These are phyloP conservation scores for Juncus effusus DNA, from an alignment of 176 grass and related monocot species.

Conservation along the genomic window DNA sequence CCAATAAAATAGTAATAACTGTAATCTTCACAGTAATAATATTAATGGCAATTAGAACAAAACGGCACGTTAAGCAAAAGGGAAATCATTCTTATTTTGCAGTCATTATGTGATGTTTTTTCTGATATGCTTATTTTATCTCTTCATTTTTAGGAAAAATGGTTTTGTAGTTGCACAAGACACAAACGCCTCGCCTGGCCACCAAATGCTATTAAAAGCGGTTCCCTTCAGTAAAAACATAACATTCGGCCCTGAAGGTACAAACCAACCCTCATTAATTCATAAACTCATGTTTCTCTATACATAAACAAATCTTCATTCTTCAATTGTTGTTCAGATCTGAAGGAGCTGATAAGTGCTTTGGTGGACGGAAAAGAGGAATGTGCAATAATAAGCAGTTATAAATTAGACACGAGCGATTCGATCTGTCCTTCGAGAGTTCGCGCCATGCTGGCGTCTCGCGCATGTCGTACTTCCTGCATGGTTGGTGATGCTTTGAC, in stretches of 20 bases:
- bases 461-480: constrained; percentile 82
- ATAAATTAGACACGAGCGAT: constrained; percentile 66
- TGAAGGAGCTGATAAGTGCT: constrained; percentile 82
- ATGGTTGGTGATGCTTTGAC: constrained; percentile 91
- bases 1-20: background rate
- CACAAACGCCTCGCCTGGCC: constrained; percentile 62
- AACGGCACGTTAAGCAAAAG: too few relatives aligned
- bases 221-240: constrained; percentile 97
- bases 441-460: constrained; percentile 90
- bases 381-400: constrained; percentile 73
- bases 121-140: constrained; percentile 22
- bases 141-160: constrained; percentile 63
- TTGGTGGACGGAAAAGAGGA: constrained; percentile 88
- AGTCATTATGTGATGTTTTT: constrained; percentile 1
- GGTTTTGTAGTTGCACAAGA: constrained; percentile 88
- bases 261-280: background rate
- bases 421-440: constrained; percentile 93
- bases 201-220: constrained; percentile 79
- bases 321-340: constrained; percentile 35
- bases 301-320: too few relatives aligned
- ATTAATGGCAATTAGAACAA: too few relatives aligned
- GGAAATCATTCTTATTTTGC: background rate
- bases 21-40: too few relatives aligned
- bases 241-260: constrained; percentile 91
- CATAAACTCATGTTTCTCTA: too few relatives aligned